A percentile compares a stretch with the other conserved stretches of the same genome.
Evolutionary conservation across 1,284 basidiomycete genomes (phyloP).

Genomic region (Sporisorium sorghi): DNA sequence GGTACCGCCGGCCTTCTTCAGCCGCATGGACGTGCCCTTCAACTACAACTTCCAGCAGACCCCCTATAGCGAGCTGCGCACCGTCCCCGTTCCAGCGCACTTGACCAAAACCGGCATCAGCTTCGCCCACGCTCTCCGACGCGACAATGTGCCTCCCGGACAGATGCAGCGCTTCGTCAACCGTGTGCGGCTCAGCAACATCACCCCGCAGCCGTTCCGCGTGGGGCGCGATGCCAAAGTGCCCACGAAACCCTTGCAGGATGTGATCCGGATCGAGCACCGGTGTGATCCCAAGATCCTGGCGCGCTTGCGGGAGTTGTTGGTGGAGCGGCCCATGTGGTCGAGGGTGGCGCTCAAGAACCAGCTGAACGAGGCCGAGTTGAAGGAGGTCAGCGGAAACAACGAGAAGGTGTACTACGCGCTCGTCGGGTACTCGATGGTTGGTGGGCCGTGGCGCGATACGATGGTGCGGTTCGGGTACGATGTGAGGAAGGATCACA

Average conservation of each 20-base stretch:
- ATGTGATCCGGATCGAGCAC: conserved; percentile 37
- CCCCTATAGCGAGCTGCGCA: conserved; percentile 48
- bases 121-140: conserved; percentile 17
- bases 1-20: conserved; percentile 63
- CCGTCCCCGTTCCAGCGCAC: conserved; percentile 19
- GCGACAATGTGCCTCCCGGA: not conserved
- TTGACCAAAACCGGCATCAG: not conserved
- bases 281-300: conserved; percentile 30
- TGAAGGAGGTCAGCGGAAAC: conserved; percentile 73
- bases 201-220: conserved; percentile 42
- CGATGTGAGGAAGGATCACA: conserved; percentile 81
- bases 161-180: conserved; percentile 47
- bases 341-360: conserved; percentile 84
- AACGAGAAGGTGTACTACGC: conserved; percentile 71
- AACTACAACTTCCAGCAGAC: conserved; percentile 56
- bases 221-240: conserved; percentile 20
- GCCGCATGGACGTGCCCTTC: conserved; percentile 57
- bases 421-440: conserved; percentile 80
- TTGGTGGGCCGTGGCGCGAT: conserved; percentile 93
- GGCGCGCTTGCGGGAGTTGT: conserved; percentile 19
- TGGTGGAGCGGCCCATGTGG: conserved; percentile 84
- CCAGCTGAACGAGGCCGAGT: conserved; percentile 79
- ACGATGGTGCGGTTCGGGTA: conserved; percentile 87
- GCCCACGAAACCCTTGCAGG: conserved; percentile 20
- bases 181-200: conserved; percentile 39